Percentiles rank a stretch among this genome's conserved stretches.
phyloP scores from a whole-genome alignment of 768 basidiomycete genomes.

The Baorangia bicolor region DNA sequence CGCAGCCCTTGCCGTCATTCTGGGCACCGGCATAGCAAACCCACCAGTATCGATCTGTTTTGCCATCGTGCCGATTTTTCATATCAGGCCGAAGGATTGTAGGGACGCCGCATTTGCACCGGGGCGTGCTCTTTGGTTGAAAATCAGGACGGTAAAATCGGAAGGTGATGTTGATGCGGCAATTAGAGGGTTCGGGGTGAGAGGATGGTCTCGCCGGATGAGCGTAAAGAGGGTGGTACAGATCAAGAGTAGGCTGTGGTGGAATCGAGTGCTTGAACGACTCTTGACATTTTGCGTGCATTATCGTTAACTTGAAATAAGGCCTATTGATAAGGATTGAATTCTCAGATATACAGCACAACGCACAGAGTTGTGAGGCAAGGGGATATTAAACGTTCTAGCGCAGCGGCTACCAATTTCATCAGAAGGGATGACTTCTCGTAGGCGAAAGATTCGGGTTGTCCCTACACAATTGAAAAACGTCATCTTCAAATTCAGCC shows the following conservation, averaged over 20 bases:
- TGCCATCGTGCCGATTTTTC: conserved; percentile 62
- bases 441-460: conserved; percentile 64
- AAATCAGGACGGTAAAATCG: conserved; percentile 87
- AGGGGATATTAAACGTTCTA: conserved; percentile 73
- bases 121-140: conserved; percentile 59
- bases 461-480: conserved; percentile 46
- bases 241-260: conserved; percentile 65
- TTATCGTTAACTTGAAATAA: conserved; percentile 63
- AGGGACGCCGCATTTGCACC: conserved; percentile 71
- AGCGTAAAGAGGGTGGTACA: conserved; percentile 63
- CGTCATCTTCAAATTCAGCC: background rate
- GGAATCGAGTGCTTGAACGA: conserved; percentile 78
- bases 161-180: conserved; percentile 83
- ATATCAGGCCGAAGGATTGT: conserved; percentile 74
- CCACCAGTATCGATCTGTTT: conserved; percentile 68
- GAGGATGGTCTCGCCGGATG: conserved; percentile 21
- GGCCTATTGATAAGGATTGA: background rate
- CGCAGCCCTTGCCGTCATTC: conserved; percentile 81
- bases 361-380: conserved; percentile 76
- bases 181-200: conserved; percentile 51
- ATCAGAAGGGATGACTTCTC: conserved; percentile 71
- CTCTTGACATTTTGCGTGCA: conserved; percentile 86
- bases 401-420: conserved; percentile 57
- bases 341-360: conserved; percentile 1
- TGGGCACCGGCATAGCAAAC: conserved; percentile 77